Percentiles rank a stretch among this genome's conserved stretches.
Evolutionary conservation across 805 yeast genomes (phyloP).

Genomic region (Spathaspora hagerdaliae): DNA sequence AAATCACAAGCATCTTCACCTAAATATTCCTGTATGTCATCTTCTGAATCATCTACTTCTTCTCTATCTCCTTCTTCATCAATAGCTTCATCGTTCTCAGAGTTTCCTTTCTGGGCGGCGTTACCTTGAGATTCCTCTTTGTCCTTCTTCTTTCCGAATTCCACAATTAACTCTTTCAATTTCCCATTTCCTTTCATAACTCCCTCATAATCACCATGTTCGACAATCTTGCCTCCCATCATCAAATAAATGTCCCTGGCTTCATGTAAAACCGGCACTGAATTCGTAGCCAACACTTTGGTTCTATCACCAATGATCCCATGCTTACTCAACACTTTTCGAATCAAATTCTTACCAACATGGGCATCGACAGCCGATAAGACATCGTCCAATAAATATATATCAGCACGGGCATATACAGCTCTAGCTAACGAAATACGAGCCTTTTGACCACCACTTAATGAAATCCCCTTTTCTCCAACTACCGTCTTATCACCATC

Average conservation of each 20-base stretch:
- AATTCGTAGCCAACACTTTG: constrained; percentile 36
- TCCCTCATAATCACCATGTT: constrained; percentile 46
- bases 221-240: constrained; percentile 25
- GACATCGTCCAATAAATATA: constrained; percentile 38
- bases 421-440: constrained; percentile 40
- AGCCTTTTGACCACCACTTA: constrained; percentile 43
- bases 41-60: constrained; percentile 1
- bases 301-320: constrained; percentile 34
- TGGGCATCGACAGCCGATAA: constrained; percentile 42
- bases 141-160: constrained; percentile 23
- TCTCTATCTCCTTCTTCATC: constrained; percentile 15
- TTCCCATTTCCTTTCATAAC: constrained; percentile 37
- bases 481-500: constrained; percentile 41
- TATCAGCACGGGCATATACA: constrained; percentile 37
- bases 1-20: constrained; percentile 8
- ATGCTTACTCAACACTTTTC: constrained; percentile 25
- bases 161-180: constrained; percentile 28
- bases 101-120: constrained; percentile 7
- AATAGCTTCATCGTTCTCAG: constrained; percentile 8
- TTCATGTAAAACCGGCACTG: constrained; percentile 31
- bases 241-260: constrained; percentile 32
- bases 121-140: constrained; percentile 1
- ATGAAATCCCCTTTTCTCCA: constrained; percentile 42
- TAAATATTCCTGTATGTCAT: constrained; percentile 4
- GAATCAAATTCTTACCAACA: constrained; percentile 33